Percentiles rank a stretch among this genome's conserved stretches.
Conservation (phyloP, 2,329 filamentous ascomycete species). For the Fusarium musae region DNA sequence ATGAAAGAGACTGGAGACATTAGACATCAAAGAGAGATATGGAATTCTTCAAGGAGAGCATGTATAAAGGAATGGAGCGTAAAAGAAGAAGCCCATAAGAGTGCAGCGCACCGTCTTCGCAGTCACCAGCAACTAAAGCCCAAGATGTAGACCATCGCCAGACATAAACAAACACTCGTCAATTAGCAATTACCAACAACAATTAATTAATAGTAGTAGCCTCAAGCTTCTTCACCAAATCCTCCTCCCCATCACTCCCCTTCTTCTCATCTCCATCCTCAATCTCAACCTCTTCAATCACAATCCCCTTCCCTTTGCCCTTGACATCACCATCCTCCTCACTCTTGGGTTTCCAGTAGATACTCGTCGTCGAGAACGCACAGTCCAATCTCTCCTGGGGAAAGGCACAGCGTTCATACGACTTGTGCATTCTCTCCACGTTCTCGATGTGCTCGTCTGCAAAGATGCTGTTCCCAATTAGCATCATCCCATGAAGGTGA, state of each 20-base stretch:
- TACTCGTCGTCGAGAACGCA: slow-evolving; percentile 43
- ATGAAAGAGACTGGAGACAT: rapidly evolving
- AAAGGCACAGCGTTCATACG: slow-evolving; percentile 30
- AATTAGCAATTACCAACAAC: neutral
- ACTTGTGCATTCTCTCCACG: slow-evolving; percentile 39
- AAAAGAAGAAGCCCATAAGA: neutral
- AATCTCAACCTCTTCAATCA: neutral
- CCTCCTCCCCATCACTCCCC: neutral
- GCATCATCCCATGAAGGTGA: neutral
- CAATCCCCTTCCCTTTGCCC: neutral
- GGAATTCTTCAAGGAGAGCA: rapidly evolving
- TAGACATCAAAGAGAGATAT: rapidly evolving
- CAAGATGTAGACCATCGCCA: neutral
- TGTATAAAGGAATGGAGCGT: neutral
- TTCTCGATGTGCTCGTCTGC: slow-evolving; percentile 31
- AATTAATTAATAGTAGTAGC: slow-evolving; percentile 23
- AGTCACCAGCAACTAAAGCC: too few relatives aligned
- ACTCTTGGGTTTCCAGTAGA: slow-evolving; percentile 40
- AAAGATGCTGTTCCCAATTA: slow-evolving; percentile 21
- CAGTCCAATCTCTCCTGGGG: slow-evolving; percentile 36
- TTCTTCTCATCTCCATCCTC: neutral
- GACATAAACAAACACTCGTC: neutral
- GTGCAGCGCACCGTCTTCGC: neutral
- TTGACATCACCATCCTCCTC: neutral
- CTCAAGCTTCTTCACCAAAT: slow-evolving; percentile 30